Evolutionary conservation across 768 basidiomycete species (phyloP), one percentile per base, ranked within the genome.

Genomic region (Leucocoprinus leucothites): DNA sequence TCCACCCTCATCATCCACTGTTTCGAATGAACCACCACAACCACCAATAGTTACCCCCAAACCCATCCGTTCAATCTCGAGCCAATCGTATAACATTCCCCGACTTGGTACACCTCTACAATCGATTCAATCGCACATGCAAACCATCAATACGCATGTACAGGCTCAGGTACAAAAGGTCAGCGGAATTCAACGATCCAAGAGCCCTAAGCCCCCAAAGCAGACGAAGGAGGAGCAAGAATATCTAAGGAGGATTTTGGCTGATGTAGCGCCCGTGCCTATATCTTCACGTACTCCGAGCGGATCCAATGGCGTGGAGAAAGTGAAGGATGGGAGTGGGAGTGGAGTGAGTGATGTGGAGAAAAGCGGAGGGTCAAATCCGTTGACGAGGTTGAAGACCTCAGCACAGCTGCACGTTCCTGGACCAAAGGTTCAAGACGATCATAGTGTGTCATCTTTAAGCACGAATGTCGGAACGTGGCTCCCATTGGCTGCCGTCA

Each of bases 191-290:
- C 64, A 57, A 22, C 72, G 73, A 9, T 64, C 71, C 31, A 82
- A 75, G 53, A 73, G 75, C 0, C 77, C 77, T 0, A 82, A 80
- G 55, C 71, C 75, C 0, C 82, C 81, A 0, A 86, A 84, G 65
- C 76, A 79, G 3, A 71, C 78, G 1, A 57, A 74, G 14, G 80
- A 81, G 40, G 85, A 92, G 61, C 67, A 77, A 3, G 84, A 80
- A 48, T 91, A 90, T 65, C 74, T 91, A 13, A 81, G 84, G 18
- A 78, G 77, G 53, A 80, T 91, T 31, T 75, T 91, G 9, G 85
- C 88, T 0, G 87, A 91, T 54, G 73, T 85, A 18, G 73, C 78
- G 13, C 69, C 77, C 0, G 60, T 28, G 3, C 41, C 51, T 1
- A 14, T 41, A 1, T 34, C 31, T 34, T 34, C 31, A 13, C 26